Evolutionary conservation across 306 rosid species (phyloP).

Genomic region (Ammopiptanthus mongolicus): DNA sequence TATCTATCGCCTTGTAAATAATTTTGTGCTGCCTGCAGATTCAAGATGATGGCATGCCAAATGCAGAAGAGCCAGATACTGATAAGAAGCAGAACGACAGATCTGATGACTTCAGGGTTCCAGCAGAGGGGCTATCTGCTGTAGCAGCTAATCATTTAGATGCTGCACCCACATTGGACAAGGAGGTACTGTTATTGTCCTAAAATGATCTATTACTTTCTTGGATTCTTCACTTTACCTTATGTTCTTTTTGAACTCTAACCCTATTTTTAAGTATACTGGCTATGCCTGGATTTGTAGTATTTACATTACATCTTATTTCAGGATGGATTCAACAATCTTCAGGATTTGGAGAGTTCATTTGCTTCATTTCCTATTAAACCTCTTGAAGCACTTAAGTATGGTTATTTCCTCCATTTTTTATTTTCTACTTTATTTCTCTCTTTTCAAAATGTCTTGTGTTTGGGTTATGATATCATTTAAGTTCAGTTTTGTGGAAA

Average conservation of each 20-base stretch:
- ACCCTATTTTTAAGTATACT: background rate
- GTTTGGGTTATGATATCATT: constrained; percentile 1
- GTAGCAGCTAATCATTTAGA: constrained; percentile 47
- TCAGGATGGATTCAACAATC: constrained; percentile 73
- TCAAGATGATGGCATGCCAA: constrained; percentile 64
- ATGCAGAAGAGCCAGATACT: constrained; percentile 45
- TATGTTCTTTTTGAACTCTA: constrained; percentile 8
- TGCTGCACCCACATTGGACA: constrained; percentile 39
- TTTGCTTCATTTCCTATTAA: constrained; percentile 81
- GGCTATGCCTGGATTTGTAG: constrained; percentile 1
- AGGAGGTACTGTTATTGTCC: constrained; percentile 49
- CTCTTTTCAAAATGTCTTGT: background rate
- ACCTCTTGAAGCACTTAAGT: constrained; percentile 92
- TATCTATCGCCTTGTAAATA: constrained; percentile 11
- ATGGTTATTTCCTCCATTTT: constrained; percentile 24
- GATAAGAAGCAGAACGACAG: constrained; percentile 39
- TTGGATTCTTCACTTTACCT: background rate
- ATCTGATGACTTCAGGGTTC: constrained; percentile 40
- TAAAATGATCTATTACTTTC: constrained; percentile 7
- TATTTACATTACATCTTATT: constrained; percentile 24
- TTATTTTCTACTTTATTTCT: background rate
- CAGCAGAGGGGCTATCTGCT: constrained; percentile 34
- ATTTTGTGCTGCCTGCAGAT: constrained; percentile 52
- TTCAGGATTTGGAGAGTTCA: constrained; percentile 77
- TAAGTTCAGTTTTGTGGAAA: background rate